Percentiles rank a stretch among this genome's conserved stretches.
phyloP scores from a whole-genome alignment of 345 rosid genomes.

The Hirschfeldia incana region DNA sequence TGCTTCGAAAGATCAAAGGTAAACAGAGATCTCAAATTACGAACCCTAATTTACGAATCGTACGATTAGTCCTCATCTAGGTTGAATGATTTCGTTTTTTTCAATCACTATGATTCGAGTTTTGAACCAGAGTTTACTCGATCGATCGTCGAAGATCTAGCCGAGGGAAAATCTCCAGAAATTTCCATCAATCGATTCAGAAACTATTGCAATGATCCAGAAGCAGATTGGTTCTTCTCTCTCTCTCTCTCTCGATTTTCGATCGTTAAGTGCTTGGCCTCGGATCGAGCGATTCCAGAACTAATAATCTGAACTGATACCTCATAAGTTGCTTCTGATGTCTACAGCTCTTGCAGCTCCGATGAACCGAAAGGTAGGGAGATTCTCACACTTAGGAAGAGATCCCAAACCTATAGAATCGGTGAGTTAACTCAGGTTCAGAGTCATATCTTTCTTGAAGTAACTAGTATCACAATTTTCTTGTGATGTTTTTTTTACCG shows the following conservation, averaged over 20 bases:
- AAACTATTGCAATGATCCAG: conserved; percentile 57
- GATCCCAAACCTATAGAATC: conserved; percentile 57
- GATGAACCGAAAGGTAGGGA: conserved; percentile 63
- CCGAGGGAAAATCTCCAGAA: conserved; percentile 51
- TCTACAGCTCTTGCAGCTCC: conserved; percentile 58
- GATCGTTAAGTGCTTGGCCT: not conserved
- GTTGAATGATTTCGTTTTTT: conserved; percentile 15
- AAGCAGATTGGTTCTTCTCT: conserved; percentile 52
- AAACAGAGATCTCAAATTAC: not conserved
- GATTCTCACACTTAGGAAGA: conserved; percentile 51
- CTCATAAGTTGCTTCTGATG: not conserved
- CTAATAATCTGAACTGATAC: not conserved
- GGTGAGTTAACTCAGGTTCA: conserved; percentile 44
- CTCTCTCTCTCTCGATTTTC: not conserved
- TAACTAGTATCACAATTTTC: not conserved
- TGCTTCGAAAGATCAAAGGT: conserved; percentile 70
- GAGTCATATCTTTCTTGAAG: not conserved
- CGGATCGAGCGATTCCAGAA: not conserved
- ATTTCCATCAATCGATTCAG: conserved; percentile 57
- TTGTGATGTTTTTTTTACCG: not conserved
- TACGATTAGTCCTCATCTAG: not conserved
- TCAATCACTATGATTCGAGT: not conserved
- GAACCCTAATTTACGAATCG: not conserved
- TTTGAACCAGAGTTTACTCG: conserved; percentile 58
- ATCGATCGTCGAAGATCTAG: conserved; percentile 55